Evolutionary conservation across 805 yeast species (phyloP).

Genomic region (Ogataea ganodermae): DNA sequence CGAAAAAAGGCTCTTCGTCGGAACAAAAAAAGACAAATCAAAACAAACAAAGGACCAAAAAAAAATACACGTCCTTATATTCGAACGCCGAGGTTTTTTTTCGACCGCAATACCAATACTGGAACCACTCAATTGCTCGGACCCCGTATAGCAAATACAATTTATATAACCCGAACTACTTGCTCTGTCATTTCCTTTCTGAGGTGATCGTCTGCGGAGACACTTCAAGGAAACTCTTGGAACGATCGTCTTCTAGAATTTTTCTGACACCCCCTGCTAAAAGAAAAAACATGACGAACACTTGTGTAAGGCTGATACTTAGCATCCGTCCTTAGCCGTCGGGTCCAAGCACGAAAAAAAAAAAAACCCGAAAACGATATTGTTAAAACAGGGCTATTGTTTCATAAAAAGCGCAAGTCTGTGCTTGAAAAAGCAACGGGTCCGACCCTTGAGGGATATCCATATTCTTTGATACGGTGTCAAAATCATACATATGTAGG

Average conservation of each 20-base stretch:
- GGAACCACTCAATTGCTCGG: too few relatives aligned
- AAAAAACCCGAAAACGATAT: background rate
- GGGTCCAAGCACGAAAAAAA: background rate
- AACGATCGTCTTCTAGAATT: background rate
- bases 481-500: background rate
- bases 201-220: background rate
- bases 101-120: too few relatives aligned
- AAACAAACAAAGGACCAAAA: background rate
- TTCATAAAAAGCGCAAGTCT: slow-evolving; percentile 2
- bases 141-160: too few relatives aligned
- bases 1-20: background rate
- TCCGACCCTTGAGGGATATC: background rate
- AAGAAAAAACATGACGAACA: background rate
- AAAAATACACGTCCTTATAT: background rate
- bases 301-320: background rate
- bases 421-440: background rate
- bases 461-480: background rate
- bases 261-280: background rate
- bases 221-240: background rate
- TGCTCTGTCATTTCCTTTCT: too few relatives aligned
- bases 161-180: too few relatives aligned
- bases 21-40: background rate
- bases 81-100: too few relatives aligned
- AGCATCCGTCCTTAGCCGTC: slow-evolving; percentile 5
- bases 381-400: background rate